Base-by-base conservation (phyloP, 257 asterid species). In the Solanum habrochaites region DNA sequence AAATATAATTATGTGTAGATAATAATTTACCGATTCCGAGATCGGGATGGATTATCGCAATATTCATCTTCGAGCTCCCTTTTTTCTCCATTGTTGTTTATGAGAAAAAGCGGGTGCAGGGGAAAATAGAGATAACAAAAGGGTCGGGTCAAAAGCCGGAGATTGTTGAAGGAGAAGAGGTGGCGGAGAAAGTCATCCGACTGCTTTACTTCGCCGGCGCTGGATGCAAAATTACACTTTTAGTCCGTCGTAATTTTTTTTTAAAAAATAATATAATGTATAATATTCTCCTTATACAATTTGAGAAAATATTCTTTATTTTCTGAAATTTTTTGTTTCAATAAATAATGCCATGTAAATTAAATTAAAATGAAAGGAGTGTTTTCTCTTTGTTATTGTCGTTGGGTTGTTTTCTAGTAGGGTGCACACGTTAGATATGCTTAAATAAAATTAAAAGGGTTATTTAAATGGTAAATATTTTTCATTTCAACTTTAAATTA, bases 31-130 rank as follows among this genome's bases (percentile, higher is more conserved):
- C 93, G 67, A 91, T 91, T 89, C 91, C 93, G 56, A 91, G 93
- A 89, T 91, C 93, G 2, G 93, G 93, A 83, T 89, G 93, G 49
- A 91, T 89, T 75, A 89, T 86, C 4, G 91, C 93, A 13, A 91
- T 82, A 27, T 88, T 91, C 87, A 88, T 83, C 83, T 74, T 89
- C 27, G 90, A 87, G 81, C 78, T 86, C 25, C 82, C 81, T 18
- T 87, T 32, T 47, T 88, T 86, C 88, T 83, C 90, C 91, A 87
- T 89, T 78, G 87, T 45, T 35, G 35, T 42, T 42, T 66, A 52
- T 77, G 31, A 71, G 67, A 12, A 72, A 27, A 73, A 14, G 42
- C 85, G 7, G 66, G 47, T 7, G 4, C 27, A 32, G 40, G 14
- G 69, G 49, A 40, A 74, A 40, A 9, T 16, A 62, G 14, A 60